phyloP scores from a whole-genome alignment of 805 yeast genomes.

The Yamadazyma nakazawae region DNA sequence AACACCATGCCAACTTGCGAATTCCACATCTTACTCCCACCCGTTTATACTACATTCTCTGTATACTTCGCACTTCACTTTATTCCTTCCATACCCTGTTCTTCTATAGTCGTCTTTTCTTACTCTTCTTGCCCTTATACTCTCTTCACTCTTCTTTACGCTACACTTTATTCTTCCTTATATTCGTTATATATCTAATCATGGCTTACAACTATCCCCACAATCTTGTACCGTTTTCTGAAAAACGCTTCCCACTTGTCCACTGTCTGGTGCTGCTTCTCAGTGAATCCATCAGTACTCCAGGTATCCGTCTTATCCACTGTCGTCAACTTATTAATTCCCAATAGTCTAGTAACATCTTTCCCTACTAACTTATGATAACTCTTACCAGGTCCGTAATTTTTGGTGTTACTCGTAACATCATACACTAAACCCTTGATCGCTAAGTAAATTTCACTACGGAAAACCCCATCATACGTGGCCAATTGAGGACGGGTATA shows the following conservation, averaged over 20 bases:
- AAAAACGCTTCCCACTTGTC: constrained; percentile 75
- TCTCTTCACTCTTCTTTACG: too few species aligned
- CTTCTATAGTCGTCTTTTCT: too few species aligned
- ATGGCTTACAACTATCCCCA: constrained; percentile 37
- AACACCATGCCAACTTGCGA: too few species aligned
- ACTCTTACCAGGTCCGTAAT: constrained; percentile 75
- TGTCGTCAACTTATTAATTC: constrained; percentile 46
- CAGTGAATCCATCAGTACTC: constrained; percentile 52
- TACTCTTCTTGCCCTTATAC: too few species aligned
- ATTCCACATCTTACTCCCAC: too few species aligned
- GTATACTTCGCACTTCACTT: too few species aligned
- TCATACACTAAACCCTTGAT: constrained; percentile 78
- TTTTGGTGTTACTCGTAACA: constrained; percentile 60
- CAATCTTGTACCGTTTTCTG: constrained; percentile 40
- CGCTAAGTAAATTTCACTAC: constrained; percentile 57
- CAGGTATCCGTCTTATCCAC: constrained; percentile 30
- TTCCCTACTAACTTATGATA: constrained; percentile 72
- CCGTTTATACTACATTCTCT: too few species aligned
- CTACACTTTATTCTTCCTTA: neutral
- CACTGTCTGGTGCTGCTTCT: constrained; percentile 56
- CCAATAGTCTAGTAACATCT: constrained; percentile 76
- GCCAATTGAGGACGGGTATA: constrained; percentile 33
- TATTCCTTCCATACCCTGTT: too few species aligned
- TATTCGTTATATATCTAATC: neutral
- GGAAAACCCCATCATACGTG: constrained; percentile 28